Conservation (phyloP, 2,329 filamentous ascomycete species). For the Cladosporium cucumerinum region DNA sequence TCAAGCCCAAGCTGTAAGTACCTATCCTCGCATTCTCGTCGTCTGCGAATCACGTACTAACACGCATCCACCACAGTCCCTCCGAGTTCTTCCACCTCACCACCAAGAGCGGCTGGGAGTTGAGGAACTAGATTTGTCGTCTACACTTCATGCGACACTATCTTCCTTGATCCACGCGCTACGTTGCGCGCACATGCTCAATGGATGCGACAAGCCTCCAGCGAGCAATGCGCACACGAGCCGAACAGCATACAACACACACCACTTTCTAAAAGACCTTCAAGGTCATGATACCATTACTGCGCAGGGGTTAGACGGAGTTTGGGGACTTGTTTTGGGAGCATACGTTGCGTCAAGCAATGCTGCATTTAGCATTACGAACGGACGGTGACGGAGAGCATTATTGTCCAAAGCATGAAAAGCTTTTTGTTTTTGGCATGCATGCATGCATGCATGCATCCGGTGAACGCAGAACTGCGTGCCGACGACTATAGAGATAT, state of each 20-base stretch:
- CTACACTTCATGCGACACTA: not conserved
- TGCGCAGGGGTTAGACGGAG: not conserved
- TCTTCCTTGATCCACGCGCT: not conserved
- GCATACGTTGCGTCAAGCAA: not conserved
- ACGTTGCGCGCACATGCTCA: not conserved
- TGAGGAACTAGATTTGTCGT: slow-evolving; percentile 9
- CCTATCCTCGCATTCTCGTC: not conserved
- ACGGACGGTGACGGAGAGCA: not conserved
- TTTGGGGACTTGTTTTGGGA: not conserved
- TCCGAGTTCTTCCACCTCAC: slow-evolving; percentile 25
- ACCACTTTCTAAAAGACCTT: not conserved
- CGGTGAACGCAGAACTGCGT: not conserved
- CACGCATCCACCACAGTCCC: slow-evolving; percentile 13
- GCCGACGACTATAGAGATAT: not conserved
- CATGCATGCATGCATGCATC: not conserved
- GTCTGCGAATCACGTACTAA: not conserved
- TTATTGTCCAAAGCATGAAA: not conserved
- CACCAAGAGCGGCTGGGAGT: slow-evolving; percentile 12
- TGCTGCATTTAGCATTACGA: not conserved
- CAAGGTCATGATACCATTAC: not conserved
- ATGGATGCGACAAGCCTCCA: not conserved
- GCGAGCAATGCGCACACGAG: not conserved
- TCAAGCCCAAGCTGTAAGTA: slow-evolving; percentile 19
- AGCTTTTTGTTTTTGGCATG: not conserved
- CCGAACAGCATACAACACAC: not conserved